Evolutionary conservation across 169 alveolate species (phyloP), one percentile per base, ranked within the genome.

Genomic region (Plasmodium falciparum): DNA sequence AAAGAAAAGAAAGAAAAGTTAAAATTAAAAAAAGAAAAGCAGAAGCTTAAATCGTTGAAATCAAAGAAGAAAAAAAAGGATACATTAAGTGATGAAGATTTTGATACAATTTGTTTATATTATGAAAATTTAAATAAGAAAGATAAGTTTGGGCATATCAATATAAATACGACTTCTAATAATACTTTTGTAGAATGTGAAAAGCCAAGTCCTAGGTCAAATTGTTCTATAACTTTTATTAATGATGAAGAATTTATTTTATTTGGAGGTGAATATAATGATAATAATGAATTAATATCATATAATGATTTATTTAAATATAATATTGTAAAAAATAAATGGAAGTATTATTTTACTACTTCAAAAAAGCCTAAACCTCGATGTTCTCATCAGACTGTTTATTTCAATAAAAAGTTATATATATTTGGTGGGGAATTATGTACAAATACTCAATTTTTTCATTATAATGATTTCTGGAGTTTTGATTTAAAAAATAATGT

Each of bases 351-450:
- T 56, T 90, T 73, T 56, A 76, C 94, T 11, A 88, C 95, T 24
- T 74, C 74, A 47, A 63, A 67, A 50, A 90, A 93, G 39, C 98
- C 98, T 12, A 95, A 95, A 50, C 98, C 98, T 1, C 88, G 98
- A 58, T 96, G 98, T 88, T 93, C 98, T 13, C 98, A 97, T 74
- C 98, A 97, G 74, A 96, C 97, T 3, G 96, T 96, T 45, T 70
- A 74, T 67, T 95, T 78, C 95, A 94, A 94, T 65, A 97, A 97
- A 80, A 88, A 92, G 78, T 74, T 97, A 12, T 96, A 93, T 73
- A 93, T 97, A 49, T 97, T 96, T 91, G 98, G 98, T 1, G 98
- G 98, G 13, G 98, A 97, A 75, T 96, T 91, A 90, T 86, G 96
- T 83, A 96, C 98, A 11, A 93, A 93, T 45, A 92, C 94, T 43